A percentile compares a stretch with the other conserved stretches of the same genome.
These are phyloP conservation scores for Aechmea fasciata DNA, from an alignment of 176 grass and related monocot genomes.

Conservation along the genomic window DNA sequence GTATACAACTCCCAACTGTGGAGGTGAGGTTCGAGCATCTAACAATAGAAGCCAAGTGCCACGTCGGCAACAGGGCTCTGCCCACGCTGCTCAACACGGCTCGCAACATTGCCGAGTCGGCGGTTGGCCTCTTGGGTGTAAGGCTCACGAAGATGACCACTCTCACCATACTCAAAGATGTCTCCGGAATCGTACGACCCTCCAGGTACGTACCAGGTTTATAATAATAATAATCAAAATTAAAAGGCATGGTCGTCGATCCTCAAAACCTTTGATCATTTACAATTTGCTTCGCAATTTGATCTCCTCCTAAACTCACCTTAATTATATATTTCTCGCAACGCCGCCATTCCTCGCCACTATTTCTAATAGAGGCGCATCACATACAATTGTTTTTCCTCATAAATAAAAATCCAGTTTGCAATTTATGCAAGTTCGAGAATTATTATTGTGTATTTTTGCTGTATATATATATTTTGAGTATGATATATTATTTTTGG, in stretches of 20 bases:
- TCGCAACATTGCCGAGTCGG: conserved; percentile 56
- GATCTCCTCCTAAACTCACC: too few relatives aligned
- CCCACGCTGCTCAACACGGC: conserved; percentile 70
- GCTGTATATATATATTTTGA: background rate
- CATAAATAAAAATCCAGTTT: too few relatives aligned
- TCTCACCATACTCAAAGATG: conserved; percentile 51
- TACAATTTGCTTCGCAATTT: too few relatives aligned
- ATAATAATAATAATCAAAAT: too few relatives aligned
- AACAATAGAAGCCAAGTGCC: conserved; percentile 54
- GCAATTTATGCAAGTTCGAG: too few relatives aligned
- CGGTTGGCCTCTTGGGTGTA: conserved; percentile 36
- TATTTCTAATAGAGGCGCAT: too few relatives aligned
- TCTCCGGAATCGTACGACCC: conserved; percentile 53
- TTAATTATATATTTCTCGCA: too few relatives aligned
- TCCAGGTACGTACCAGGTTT: conserved; percentile 30
- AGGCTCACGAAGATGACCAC: conserved; percentile 47
- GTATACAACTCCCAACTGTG: conserved; percentile 84
- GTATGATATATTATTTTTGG: background rate
- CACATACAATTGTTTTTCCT: too few relatives aligned
- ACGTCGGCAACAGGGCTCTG: conserved; percentile 70
- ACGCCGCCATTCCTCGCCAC: too few relatives aligned
- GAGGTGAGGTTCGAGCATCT: conserved; percentile 85
- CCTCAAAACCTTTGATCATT: too few relatives aligned
- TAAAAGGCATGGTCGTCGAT: background rate
- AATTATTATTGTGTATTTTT: too few relatives aligned